phyloP scores from a whole-genome alignment of 768 basidiomycete species.

The Royoungia palumana region DNA sequence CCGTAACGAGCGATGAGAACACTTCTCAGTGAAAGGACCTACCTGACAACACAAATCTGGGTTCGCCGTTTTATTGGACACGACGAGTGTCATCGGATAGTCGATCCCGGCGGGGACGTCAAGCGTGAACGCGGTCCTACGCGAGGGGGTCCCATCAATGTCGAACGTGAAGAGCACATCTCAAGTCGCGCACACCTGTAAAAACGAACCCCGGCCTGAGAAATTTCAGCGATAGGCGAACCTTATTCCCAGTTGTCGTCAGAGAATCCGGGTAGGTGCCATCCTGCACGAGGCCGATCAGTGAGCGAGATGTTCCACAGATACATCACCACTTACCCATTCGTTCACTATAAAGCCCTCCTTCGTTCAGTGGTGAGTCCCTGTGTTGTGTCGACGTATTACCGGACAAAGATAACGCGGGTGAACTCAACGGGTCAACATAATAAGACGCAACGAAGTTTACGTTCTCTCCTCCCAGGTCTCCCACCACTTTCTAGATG shows the following conservation, averaged over 20 bases:
- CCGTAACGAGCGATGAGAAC: neutral
- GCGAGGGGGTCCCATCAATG: neutral
- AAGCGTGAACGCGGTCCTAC: slow-evolving; percentile 37
- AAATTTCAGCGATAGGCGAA: slow-evolving; percentile 41
- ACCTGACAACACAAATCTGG: slow-evolving; percentile 39
- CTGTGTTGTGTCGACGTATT: slow-evolving; percentile 48
- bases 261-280: slow-evolving; percentile 57
- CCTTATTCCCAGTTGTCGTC: slow-evolving; percentile 44
- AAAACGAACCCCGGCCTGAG: slow-evolving; percentile 45
- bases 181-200: slow-evolving; percentile 40
- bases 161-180: no score
- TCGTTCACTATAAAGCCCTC: slow-evolving; percentile 55
- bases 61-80: slow-evolving; percentile 44
- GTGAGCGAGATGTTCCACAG: neutral
- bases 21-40: neutral
- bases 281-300: slow-evolving; percentile 28
- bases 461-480: slow-evolving; percentile 46
- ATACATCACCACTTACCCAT: slow-evolving; percentile 28
- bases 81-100: slow-evolving; percentile 44
- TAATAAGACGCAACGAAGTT: slow-evolving; percentile 5
- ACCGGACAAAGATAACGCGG: neutral
- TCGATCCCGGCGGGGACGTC: slow-evolving; percentile 45
- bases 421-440: neutral
- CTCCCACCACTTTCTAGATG: slow-evolving; percentile 50
- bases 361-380: slow-evolving; percentile 62